A percentile compares a stretch with the other conserved stretches of the same genome.
Evolutionary conservation across 768 basidiomycete species (phyloP).

Genomic region (Suillus bovinus): DNA sequence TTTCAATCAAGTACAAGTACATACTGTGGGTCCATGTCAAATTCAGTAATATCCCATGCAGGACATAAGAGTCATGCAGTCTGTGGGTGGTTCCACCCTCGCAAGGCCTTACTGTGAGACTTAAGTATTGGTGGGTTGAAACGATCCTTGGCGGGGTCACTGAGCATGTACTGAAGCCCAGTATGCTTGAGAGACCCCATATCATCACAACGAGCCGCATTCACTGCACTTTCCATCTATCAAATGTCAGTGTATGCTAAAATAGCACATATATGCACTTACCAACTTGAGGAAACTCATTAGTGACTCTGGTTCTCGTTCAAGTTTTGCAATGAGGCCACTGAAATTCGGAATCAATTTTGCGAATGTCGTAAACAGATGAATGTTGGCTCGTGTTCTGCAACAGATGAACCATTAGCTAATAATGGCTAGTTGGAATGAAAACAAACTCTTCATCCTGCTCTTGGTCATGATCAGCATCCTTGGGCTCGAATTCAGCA

Average conservation of each 20-base stretch:
- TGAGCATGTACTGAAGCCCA: constrained; percentile 6
- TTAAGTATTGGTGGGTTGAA: background rate
- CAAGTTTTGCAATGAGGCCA: background rate
- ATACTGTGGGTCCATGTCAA: constrained; percentile 3
- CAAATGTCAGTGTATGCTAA: background rate
- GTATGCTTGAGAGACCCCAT: background rate
- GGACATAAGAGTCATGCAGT: constrained; percentile 5
- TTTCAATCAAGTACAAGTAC: background rate
- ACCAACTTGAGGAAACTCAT: background rate
- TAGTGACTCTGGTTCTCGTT: constrained; percentile 1
- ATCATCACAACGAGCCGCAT: background rate
- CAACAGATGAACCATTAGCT: background rate
- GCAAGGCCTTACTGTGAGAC: constrained; percentile 3
- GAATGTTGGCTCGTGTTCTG: background rate
- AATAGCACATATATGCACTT: constrained; percentile 6
- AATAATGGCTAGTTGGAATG: background rate
- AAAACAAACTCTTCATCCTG: background rate
- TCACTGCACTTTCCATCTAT: constrained; percentile 6
- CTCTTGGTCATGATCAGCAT: background rate
- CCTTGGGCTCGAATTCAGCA: background rate
- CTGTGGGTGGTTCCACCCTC: constrained; percentile 4
- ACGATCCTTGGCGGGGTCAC: constrained; percentile 3
- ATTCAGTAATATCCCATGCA: background rate
- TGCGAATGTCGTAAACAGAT: background rate
- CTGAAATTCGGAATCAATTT: constrained; percentile 4